Conservation (phyloP, 225 moss, liverwort and hornwort species). For the Physcomitrium patens region DNA sequence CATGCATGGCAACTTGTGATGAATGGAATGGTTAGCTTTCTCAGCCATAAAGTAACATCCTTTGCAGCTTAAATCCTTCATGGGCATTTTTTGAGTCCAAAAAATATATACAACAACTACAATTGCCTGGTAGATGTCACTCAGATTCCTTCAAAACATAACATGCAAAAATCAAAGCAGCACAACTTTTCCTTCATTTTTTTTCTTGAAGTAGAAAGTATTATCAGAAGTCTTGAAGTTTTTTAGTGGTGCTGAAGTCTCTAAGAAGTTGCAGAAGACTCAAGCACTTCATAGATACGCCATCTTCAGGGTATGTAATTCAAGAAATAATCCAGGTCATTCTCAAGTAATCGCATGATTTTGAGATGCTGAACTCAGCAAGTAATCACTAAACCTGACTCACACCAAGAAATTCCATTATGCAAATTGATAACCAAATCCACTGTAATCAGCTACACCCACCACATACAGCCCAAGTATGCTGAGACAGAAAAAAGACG, state of each 20-base stretch:
- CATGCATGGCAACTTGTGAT: background rate
- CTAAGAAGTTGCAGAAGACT: constrained; percentile 62
- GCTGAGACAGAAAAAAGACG: constrained; percentile 65
- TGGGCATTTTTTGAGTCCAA: no score
- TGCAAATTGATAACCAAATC: background rate
- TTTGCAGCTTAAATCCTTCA: background rate
- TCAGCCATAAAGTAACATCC: background rate
- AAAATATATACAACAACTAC: no score
- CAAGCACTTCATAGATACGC: constrained; percentile 44
- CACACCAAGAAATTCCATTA: background rate
- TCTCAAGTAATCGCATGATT: background rate
- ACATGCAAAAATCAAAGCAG: background rate
- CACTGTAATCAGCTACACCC: constrained; percentile 5
- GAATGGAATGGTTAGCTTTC: no score
- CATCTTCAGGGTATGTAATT: constrained; percentile 66
- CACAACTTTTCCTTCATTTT: background rate
- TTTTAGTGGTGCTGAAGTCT: constrained; percentile 53
- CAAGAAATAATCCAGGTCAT: background rate
- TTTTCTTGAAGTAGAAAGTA: constrained; percentile 61
- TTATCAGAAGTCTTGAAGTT: constrained; percentile 54
- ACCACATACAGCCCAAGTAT: constrained; percentile 68
- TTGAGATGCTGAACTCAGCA: background rate
- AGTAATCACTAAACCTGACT: background rate
- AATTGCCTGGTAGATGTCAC: background rate
- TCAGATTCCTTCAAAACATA: background rate